Evolutionary conservation across 2,329 filamentous ascomycete species (phyloP), one percentile per base, ranked within the genome.

Genomic region (Stromatinia cepivora): DNA sequence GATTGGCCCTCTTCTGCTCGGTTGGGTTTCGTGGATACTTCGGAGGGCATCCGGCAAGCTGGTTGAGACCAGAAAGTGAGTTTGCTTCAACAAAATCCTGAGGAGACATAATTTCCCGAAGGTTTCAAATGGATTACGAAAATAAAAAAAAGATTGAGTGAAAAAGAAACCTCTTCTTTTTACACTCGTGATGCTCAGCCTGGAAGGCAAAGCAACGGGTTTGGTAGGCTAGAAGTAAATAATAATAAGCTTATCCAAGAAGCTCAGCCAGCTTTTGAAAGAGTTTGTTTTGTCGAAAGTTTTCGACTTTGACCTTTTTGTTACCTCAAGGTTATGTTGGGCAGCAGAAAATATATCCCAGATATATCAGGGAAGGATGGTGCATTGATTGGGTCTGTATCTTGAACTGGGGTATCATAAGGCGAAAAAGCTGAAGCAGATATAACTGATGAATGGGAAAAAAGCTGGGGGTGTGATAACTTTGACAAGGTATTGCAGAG

Each of bases 31-130:
- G 86, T 63, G 93, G 92, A 79, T 97, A 95, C 75, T 89, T 86
- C 59, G 95, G 94, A 54, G 94, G 95, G 76, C 97, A 93, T 65
- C 91, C 87, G 72, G 95, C 94, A 72, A 97, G 86, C 54, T 86
- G 83, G 73, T 92, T 95, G 73, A 99, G 85, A 66, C 88, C 85
- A 66, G 91, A 91, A 57, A 98, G 84, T 58, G 94, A 98, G 75
- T 86, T 89, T 74, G 94, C 95, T 84, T 97, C 92, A 75, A 95
- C 66, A 34, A 68, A 68, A n/a, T 62, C 54, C 34, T 70, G 66
- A 53, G 75, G 46, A 59, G 72, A 70, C 74, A 75, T 75, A 20
- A 8, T 50, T 42, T 4, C 13, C 28, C 3, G 61, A 13, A 11
- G 3, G 7, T n/a, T 58, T 42, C n/a, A 54, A 39, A 66, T 11